A percentile compares a stretch with the other conserved stretches of the same genome.
phyloP scores from a whole-genome alignment of 2,329 filamentous ascomycete species.

The Scedosporium minutisporum region DNA sequence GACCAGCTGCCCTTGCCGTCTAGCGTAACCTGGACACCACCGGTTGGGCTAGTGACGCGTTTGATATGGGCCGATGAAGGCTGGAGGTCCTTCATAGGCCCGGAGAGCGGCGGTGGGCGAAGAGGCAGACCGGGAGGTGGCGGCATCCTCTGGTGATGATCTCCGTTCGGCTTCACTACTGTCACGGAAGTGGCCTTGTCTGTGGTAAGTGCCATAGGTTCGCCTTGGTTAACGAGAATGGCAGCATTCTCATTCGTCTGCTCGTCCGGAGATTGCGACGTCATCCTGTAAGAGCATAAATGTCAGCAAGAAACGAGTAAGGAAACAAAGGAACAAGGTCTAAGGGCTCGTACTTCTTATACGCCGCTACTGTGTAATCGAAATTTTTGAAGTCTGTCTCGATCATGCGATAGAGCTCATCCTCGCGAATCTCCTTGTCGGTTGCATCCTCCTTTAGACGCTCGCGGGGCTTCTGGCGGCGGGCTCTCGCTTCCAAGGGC shows the following conservation, averaged over 20 bases:
- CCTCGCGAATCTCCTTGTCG: slow-evolving; percentile 86
- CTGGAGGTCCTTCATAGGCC: slow-evolving; percentile 7
- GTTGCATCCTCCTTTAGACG: slow-evolving; percentile 89
- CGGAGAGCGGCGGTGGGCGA: slow-evolving; percentile 1
- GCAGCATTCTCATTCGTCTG: background rate
- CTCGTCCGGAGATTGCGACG: background rate
- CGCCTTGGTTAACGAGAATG: background rate
- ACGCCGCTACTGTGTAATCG: slow-evolving; percentile 80
- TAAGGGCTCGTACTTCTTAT: slow-evolving; percentile 51
- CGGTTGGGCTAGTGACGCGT: slow-evolving; percentile 65
- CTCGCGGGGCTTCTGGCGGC: slow-evolving; percentile 87
- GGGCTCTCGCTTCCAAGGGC: slow-evolving; percentile 81
- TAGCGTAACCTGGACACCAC: slow-evolving; percentile 83
- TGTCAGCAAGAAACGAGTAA: background rate
- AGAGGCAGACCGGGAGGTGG: background rate
- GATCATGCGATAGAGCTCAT: slow-evolving; percentile 89
- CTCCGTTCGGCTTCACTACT: slow-evolving; percentile 15
- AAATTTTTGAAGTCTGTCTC: slow-evolving; percentile 91
- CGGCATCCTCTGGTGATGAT: slow-evolving; percentile 1
- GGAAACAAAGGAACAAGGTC: background rate
- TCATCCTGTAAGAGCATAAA: background rate
- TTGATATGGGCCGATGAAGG: slow-evolving; percentile 37
- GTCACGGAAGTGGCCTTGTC: slow-evolving; percentile 36
- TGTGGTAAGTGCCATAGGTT: slow-evolving; percentile 34
- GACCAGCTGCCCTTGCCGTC: slow-evolving; percentile 88